These are phyloP conservation scores for Aureoboletus auriporus DNA, from an alignment of 768 basidiomycete genomes.

Conservation along the genomic window DNA sequence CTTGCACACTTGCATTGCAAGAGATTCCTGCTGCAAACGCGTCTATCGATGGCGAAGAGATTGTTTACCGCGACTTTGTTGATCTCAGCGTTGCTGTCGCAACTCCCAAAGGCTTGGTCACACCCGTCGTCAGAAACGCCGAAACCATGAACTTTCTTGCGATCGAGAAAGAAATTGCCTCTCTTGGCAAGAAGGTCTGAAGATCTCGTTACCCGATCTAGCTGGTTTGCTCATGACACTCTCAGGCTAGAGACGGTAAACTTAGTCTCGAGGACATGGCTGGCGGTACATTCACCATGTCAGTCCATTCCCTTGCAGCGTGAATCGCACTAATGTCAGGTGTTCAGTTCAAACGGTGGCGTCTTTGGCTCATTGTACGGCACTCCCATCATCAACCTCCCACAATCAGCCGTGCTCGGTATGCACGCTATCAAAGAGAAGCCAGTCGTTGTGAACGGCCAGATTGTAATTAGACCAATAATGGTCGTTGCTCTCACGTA, in stretches of 20 bases:
- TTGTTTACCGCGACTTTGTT: constrained; percentile 89
- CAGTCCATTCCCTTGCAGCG: constrained; percentile 26
- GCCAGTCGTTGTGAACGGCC: constrained; percentile 86
- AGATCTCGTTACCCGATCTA: background rate
- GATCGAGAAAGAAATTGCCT: constrained; percentile 91
- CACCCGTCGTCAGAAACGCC: constrained; percentile 90
- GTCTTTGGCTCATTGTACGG: constrained; percentile 97
- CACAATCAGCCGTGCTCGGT: constrained; percentile 90
- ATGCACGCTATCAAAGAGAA: constrained; percentile 96
- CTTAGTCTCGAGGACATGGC: constrained; percentile 98
- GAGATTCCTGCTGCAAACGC: constrained; percentile 96
- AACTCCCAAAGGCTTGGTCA: constrained; percentile 95
- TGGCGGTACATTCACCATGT: constrained; percentile 99
- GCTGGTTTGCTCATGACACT: constrained; percentile 6
- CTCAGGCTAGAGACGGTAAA: constrained; percentile 83
- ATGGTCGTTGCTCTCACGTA: constrained; percentile 95
- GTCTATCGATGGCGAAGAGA: constrained; percentile 89
- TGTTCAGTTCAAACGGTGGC: constrained; percentile 87
- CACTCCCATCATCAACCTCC: constrained; percentile 98
- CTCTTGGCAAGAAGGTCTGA: constrained; percentile 81
- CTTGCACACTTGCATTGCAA: constrained; percentile 75
- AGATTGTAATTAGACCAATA: constrained; percentile 95
- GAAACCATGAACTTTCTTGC: constrained; percentile 84
- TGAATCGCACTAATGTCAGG: background rate
- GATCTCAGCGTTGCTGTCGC: constrained; percentile 96